Evolutionary conservation across 176 grass and related monocot genomes (phyloP).

Genomic region (Calamus simplicifolius): DNA sequence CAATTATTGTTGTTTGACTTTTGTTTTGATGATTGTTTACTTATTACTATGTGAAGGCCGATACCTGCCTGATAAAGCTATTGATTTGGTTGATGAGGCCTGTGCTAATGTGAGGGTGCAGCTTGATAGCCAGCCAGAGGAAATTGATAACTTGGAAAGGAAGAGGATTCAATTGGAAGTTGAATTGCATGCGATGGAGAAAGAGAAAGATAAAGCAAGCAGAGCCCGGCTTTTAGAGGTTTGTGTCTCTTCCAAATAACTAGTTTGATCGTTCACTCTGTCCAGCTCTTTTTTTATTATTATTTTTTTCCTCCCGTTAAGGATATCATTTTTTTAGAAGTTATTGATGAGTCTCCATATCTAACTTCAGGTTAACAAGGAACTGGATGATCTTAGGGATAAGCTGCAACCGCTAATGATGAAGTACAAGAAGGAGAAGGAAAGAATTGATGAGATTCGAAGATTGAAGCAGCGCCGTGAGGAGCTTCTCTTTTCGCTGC

Average conservation of each 20-base stretch:
- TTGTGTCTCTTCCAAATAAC: not conserved
- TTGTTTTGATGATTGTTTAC: not conserved
- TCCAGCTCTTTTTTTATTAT: not conserved
- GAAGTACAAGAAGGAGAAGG: constrained; percentile 76
- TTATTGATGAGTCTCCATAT: not conserved
- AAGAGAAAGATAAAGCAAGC: constrained; percentile 85
- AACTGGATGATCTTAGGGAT: constrained; percentile 74
- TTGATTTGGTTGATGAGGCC: constrained; percentile 75
- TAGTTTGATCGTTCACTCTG: too few species aligned
- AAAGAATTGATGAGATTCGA: constrained; percentile 74
- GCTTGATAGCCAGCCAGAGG: constrained; percentile 71
- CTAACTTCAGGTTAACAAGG: constrained; percentile 19
- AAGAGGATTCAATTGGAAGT: constrained; percentile 77
- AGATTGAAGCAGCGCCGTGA: constrained; percentile 54
- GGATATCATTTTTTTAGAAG: too few species aligned
- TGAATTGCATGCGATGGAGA: constrained; percentile 69
- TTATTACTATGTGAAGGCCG: constrained; percentile 24
- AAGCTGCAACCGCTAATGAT: constrained; percentile 66
- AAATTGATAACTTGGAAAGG: constrained; percentile 75
- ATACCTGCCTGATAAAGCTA: constrained; percentile 74
- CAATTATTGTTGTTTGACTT: too few species aligned
- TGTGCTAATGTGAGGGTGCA: constrained; percentile 80
- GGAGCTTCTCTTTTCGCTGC: constrained; percentile 45
- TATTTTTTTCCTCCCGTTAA: not conserved
- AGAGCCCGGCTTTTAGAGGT: constrained; percentile 60